A percentile compares a stretch with the other conserved stretches of the same genome.
Evolutionary conservation across 495 filamentous ascomycete species (phyloP).

Genomic region (Aspergillus affinis): DNA sequence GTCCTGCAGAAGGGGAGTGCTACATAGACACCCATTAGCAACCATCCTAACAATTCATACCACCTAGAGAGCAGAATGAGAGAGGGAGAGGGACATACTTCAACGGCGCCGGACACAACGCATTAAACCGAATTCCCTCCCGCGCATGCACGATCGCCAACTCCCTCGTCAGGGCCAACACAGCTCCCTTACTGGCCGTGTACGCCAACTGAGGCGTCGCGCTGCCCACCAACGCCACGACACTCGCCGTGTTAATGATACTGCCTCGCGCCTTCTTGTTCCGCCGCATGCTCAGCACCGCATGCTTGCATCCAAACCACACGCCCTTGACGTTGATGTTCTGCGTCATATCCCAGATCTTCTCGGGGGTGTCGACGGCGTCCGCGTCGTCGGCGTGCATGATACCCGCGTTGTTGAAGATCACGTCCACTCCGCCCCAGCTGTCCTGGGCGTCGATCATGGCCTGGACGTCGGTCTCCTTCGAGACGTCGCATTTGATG

Average conservation of each 20-base stretch:
- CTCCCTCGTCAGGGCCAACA: slow-evolving; percentile 81
- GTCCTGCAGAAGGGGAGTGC: slow-evolving; percentile 79
- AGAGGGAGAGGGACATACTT: slow-evolving; percentile 52
- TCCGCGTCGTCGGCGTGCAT: slow-evolving; percentile 92
- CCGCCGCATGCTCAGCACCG: slow-evolving; percentile 76
- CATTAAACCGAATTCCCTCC: slow-evolving; percentile 86
- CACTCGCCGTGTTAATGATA: slow-evolving; percentile 93
- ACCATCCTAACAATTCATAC: neutral
- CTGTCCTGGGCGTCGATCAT: slow-evolving; percentile 67
- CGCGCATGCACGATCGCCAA: slow-evolving; percentile 81
- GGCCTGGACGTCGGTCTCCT: slow-evolving; percentile 71
- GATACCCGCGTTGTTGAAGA: slow-evolving; percentile 99
- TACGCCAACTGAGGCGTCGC: slow-evolving; percentile 95
- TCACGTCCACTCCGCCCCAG: slow-evolving; percentile 89
- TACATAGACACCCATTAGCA: slow-evolving; percentile 19
- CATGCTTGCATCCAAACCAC: slow-evolving; percentile 95
- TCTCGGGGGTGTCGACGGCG: slow-evolving; percentile 79
- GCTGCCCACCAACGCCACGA: slow-evolving; percentile 87
- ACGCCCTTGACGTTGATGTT: slow-evolving; percentile 98
- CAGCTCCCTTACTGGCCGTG: slow-evolving; percentile 92
- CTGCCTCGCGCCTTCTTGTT: slow-evolving; percentile 76
- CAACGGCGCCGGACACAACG: slow-evolving; percentile 86
- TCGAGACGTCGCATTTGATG: slow-evolving; percentile 61
- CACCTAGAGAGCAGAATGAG: neutral
- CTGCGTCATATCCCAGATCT: slow-evolving; percentile 93